Evolutionary conservation across 2,329 filamentous ascomycete species (phyloP).

Genomic region (Colletotrichum plurivorum): DNA sequence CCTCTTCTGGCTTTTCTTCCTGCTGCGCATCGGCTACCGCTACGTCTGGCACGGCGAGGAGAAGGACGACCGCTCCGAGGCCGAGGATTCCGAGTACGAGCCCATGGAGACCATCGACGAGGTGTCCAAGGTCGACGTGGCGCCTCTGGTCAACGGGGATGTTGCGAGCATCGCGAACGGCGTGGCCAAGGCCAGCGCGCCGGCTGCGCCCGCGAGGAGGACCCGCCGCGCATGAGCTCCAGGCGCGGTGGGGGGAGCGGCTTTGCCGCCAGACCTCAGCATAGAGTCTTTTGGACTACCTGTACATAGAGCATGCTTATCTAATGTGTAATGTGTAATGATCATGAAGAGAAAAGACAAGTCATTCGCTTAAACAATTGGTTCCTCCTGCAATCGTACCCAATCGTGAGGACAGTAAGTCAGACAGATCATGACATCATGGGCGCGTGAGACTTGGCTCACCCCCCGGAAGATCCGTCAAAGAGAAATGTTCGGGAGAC

Average conservation of each 20-base stretch:
- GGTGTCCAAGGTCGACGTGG: conserved; percentile 29
- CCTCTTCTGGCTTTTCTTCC: conserved; percentile 73
- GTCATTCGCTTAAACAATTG: conserved; percentile 9
- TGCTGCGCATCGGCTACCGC: conserved; percentile 68
- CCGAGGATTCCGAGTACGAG: conserved; percentile 65
- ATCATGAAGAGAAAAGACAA: conserved; percentile 17
- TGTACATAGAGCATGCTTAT: conserved; percentile 27
- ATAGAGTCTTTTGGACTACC: not conserved
- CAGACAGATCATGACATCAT: not conserved
- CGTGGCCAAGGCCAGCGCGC: conserved; percentile 9
- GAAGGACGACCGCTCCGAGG: conserved; percentile 70
- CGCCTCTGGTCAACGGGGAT: conserved; percentile 20
- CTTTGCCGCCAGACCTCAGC: not conserved
- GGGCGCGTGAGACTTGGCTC: conserved; percentile 2
- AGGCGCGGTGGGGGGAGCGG: not conserved
- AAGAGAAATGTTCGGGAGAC: not conserved
- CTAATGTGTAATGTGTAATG: conserved; percentile 32
- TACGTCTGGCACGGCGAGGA: conserved; percentile 64
- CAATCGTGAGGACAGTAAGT: not conserved
- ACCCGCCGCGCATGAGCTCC: conserved; percentile 26
- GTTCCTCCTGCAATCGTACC: not conserved
- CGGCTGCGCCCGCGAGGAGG: conserved; percentile 14
- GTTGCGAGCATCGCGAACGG: conserved; percentile 27
- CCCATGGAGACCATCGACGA: conserved; percentile 37
- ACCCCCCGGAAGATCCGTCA: no score